phyloP scores from a whole-genome alignment of 345 rosid species.

The Lepidium aucheri region DNA sequence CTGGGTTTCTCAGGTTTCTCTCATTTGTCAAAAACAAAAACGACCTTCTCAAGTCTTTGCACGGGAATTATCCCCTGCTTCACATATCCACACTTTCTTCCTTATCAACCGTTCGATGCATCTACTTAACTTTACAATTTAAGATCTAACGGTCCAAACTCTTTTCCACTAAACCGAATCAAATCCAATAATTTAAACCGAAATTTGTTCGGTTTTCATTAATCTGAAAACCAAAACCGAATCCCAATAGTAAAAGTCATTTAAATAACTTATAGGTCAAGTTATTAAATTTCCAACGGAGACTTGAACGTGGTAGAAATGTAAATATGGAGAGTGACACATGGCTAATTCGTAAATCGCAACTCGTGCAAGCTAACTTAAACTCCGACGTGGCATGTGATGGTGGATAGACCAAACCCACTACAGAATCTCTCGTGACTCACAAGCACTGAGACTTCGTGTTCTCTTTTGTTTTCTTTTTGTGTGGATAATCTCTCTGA shows the following conservation, averaged over 20 bases:
- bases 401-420: background rate
- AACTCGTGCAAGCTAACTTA: background rate
- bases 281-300: too few species aligned
- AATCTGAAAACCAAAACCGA: too few species aligned
- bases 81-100: background rate
- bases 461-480: background rate
- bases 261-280: too few species aligned
- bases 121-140: background rate
- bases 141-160: conserved; percentile 1
- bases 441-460: background rate
- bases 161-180: background rate
- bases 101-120: background rate
- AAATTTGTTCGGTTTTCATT: background rate
- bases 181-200: background rate
- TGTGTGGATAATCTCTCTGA: background rate
- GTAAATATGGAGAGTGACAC: conserved; percentile 14
- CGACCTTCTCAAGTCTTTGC: conserved; percentile 16
- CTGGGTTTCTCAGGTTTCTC: conserved; percentile 26
- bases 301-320: conserved; percentile 7
- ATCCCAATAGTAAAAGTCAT: too few species aligned
- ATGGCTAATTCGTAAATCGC: background rate
- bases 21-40: conserved; percentile 10
- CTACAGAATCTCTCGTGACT: background rate
- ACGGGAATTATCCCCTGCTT: conserved; percentile 11
- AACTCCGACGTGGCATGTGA: background rate